Conservation (phyloP, 495 filamentous ascomycete species). For the Aspergillus steynii region DNA sequence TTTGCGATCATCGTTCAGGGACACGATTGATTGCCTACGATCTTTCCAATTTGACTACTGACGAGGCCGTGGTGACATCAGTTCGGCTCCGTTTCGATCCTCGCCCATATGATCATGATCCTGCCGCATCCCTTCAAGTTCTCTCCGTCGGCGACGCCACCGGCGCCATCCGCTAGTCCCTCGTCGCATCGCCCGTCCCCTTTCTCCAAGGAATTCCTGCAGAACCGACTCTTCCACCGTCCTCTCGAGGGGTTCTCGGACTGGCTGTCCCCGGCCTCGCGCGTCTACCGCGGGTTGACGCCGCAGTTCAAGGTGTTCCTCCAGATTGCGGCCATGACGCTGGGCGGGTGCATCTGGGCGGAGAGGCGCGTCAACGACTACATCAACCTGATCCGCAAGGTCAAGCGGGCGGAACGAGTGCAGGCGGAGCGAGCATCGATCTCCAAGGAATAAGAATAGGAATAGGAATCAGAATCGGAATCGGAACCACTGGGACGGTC, state of each 20-base stretch:
- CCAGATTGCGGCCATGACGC: conserved; percentile 84
- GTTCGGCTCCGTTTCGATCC: conserved; percentile 50
- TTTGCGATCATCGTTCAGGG: background rate
- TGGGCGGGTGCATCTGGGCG: conserved; percentile 82
- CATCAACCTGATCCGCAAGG: conserved; percentile 49
- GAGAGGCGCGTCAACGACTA: conserved; percentile 73
- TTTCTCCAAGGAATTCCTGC: conserved; percentile 39
- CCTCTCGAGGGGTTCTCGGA: conserved; percentile 47
- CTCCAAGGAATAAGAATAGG: conserved; percentile 12
- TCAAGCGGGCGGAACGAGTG: conserved; percentile 62
- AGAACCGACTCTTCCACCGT: conserved; percentile 43
- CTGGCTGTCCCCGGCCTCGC: conserved; percentile 52
- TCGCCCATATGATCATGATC: conserved; percentile 50
- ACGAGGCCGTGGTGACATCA: conserved; percentile 12
- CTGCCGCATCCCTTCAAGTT: conserved; percentile 50
- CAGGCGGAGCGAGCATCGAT: conserved; percentile 58
- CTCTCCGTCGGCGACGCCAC: conserved; percentile 33
- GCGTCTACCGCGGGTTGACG: conserved; percentile 79
- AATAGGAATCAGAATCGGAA: background rate
- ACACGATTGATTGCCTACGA: background rate
- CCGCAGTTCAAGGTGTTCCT: conserved; percentile 91
- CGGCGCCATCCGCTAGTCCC: conserved; percentile 19
- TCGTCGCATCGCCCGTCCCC: conserved; percentile 26
- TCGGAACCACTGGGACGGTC: background rate
- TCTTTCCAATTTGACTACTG: background rate